phyloP scores from a whole-genome alignment of 2,329 filamentous ascomycete species.

The Chrysoporthe austroafricana region DNA sequence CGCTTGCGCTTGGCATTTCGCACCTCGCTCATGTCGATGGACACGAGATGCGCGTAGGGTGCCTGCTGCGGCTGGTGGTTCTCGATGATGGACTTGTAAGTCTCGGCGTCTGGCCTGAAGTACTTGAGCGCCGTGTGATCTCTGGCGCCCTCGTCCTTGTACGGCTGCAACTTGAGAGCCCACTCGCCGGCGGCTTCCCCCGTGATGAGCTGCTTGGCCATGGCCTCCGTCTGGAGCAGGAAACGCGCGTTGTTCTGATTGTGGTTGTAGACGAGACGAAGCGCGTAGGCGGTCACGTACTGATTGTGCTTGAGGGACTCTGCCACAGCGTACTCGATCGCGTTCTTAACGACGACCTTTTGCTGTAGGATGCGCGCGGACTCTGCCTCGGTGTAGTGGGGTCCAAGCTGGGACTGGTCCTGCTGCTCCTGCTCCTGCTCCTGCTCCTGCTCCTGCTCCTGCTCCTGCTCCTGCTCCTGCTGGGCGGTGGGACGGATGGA shows the following conservation, averaged over 20 bases:
- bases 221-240: slow-evolving; percentile 60
- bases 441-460: too few relatives aligned
- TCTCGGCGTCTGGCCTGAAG: slow-evolving; percentile 55
- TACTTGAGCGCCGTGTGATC: slow-evolving; percentile 56
- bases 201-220: slow-evolving; percentile 62
- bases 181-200: slow-evolving; percentile 56
- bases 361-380: slow-evolving; percentile 22
- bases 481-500: not conserved
- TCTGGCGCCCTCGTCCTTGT: slow-evolving; percentile 61
- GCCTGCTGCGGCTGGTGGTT: slow-evolving; percentile 52
- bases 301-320: slow-evolving; percentile 60
- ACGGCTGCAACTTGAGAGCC: slow-evolving; percentile 52
- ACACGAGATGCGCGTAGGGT: slow-evolving; percentile 53
- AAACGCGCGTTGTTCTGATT: slow-evolving; percentile 55
- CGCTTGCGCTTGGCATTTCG: slow-evolving; percentile 18
- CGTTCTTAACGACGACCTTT: slow-evolving; percentile 53
- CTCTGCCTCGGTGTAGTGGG: slow-evolving; percentile 23
- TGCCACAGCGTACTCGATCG: slow-evolving; percentile 62
- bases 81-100: slow-evolving; percentile 41
- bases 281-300: slow-evolving; percentile 65
- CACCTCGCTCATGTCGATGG: slow-evolving; percentile 40
- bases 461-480: not conserved
- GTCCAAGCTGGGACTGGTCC: slow-evolving; percentile 15
- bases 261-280: slow-evolving; percentile 64
- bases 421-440: not conserved